phyloP scores from a whole-genome alignment of 78 protist genomes.

The Isochrysis galbana region DNA sequence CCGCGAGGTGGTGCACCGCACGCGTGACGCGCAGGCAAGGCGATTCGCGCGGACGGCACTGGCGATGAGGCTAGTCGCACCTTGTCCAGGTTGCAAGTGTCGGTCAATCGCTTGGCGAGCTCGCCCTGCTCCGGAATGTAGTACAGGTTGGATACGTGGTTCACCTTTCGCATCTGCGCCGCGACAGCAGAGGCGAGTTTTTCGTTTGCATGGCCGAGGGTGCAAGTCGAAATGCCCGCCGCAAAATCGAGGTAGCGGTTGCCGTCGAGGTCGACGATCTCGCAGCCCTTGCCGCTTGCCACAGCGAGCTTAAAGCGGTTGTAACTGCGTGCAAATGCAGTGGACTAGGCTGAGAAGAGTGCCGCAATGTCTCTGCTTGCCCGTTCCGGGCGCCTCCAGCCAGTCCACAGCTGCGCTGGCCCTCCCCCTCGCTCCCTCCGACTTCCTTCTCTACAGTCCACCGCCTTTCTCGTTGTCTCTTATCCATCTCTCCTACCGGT shows the following conservation, averaged over 20 bases:
- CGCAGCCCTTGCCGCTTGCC: neutral
- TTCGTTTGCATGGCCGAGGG: constrained; percentile 15
- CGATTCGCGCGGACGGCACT: neutral
- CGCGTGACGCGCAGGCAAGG: neutral
- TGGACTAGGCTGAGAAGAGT: neutral
- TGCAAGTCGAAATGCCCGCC: constrained; percentile 17
- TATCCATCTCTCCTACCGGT: too few relatives aligned
- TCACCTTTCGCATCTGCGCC: neutral
- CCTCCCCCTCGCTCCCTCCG: too few relatives aligned
- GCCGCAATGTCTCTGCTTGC: too few relatives aligned
- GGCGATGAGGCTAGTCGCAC: neutral
- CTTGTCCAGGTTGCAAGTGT: neutral
- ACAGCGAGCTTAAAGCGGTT: neutral
- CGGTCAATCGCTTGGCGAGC: neutral
- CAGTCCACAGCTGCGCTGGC: too few relatives aligned
- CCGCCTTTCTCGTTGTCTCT: too few relatives aligned
- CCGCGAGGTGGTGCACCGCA: too few relatives aligned
- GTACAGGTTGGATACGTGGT: constrained; percentile 33
- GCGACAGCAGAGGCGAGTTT: neutral
- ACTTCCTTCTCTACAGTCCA: too few relatives aligned
- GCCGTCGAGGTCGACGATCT: neutral
- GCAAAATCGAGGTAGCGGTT: constrained; percentile 1
- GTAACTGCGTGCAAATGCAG: neutral
- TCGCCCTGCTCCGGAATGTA: constrained; percentile 24
- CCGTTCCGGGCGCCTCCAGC: too few relatives aligned